Percentiles rank a stretch among this genome's conserved stretches.
Conservation (phyloP, 1,284 basidiomycete genomes). For the Inonotus hispidus region DNA sequence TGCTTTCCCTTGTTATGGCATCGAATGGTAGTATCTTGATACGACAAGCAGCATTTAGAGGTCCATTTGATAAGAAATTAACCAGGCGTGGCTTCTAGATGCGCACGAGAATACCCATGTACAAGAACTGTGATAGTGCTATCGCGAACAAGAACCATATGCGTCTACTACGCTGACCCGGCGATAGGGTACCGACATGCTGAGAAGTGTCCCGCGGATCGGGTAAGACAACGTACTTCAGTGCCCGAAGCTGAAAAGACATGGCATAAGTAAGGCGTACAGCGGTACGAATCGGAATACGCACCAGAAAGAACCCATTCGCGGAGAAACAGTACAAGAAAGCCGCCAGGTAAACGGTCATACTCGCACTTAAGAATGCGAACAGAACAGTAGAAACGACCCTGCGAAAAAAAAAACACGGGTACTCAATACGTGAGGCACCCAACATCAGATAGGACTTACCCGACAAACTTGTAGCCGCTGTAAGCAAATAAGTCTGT, state of each 20-base stretch:
- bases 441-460: conserved; percentile 17
- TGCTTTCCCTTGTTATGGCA: background rate
- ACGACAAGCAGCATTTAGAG: background rate
- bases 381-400: conserved; percentile 33
- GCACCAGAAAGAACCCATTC: conserved; percentile 32
- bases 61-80: background rate
- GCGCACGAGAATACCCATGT: conserved; percentile 21
- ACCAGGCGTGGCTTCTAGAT: conserved; percentile 7
- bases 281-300: background rate
- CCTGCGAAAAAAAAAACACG: conserved; percentile 21
- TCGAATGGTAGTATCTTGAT: background rate
- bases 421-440: background rate
- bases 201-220: conserved; percentile 19
- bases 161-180: conserved; percentile 19
- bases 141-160: conserved; percentile 22
- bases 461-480: conserved; percentile 98
- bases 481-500: conserved; percentile 77
- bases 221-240: conserved; percentile 22
- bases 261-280: background rate
- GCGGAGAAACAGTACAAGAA: conserved; percentile 53
- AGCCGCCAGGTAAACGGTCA: conserved; percentile 41
- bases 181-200: conserved; percentile 18
- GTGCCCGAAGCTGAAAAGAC: conserved; percentile 19
- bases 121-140: conserved; percentile 20
- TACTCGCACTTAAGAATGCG: conserved; percentile 32